Evolutionary conservation across 768 basidiomycete species (phyloP).

Genomic region (Kwoniella heveanensis): DNA sequence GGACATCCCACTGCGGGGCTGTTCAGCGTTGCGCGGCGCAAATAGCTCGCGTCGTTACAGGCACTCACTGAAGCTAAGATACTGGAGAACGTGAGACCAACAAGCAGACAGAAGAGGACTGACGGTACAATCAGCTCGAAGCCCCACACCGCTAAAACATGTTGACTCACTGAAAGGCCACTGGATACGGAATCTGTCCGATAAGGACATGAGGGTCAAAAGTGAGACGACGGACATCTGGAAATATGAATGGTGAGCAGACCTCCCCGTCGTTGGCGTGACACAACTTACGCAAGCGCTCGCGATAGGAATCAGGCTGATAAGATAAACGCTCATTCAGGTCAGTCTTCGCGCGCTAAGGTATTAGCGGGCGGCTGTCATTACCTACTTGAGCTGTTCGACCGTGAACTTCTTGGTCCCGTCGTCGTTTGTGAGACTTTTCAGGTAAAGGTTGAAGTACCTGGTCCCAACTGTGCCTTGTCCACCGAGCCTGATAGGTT

Average conservation of each 20-base stretch:
- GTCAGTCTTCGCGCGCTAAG: too few relatives aligned
- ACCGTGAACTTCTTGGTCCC: conserved; percentile 21
- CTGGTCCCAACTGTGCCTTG: conserved; percentile 3
- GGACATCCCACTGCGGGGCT: conserved; percentile 11
- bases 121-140: not conserved
- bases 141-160: not conserved
- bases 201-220: conserved; percentile 9
- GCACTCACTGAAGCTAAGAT: conserved; percentile 13
- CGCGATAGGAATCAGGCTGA: not conserved
- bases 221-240: conserved; percentile 20
- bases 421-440: conserved; percentile 24
- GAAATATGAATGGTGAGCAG: not conserved
- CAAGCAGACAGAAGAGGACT: conserved; percentile 3
- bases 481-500: not conserved
- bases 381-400: conserved; percentile 16
- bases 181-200: conserved; percentile 11
- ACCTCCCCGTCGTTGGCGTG: not conserved
- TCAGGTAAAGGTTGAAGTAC: conserved; percentile 20
- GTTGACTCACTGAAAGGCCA: conserved; percentile 18
- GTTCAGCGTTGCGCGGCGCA: not conserved
- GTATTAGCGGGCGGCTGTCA: not conserved
- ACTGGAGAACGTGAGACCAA: conserved; percentile 8
- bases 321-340: not conserved
- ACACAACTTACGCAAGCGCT: not conserved
- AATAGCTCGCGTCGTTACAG: not conserved